Conservation (phyloP, 768 basidiomycete species). For the Kwoniella europaea region DNA sequence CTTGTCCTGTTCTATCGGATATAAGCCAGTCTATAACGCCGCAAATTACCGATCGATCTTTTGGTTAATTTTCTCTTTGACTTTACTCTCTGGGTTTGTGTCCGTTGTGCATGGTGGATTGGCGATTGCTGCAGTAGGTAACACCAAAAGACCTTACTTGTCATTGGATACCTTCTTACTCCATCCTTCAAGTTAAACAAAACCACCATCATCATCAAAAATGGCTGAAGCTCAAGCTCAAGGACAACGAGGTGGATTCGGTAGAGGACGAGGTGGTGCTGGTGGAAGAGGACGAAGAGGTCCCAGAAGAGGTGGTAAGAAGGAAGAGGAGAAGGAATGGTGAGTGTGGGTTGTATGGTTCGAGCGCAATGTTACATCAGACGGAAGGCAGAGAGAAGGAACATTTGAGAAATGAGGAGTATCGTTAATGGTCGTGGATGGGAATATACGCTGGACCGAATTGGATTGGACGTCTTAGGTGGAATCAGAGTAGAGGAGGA, state of each 20-base stretch:
- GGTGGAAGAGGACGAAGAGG: conserved; percentile 69
- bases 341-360: conserved; percentile 60
- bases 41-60: background rate
- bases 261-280: conserved; percentile 70
- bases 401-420: background rate
- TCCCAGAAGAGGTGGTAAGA: conserved; percentile 92
- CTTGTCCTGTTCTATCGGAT: background rate
- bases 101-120: background rate
- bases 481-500: no score
- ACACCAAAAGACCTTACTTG: background rate
- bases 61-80: background rate
- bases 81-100: background rate
- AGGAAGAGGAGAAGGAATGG: conserved; percentile 99
- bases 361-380: background rate
- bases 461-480: no score
- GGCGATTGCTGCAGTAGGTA: background rate
- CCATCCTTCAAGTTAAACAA: conserved; percentile 31
- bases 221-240: conserved; percentile 62
- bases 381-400: background rate
- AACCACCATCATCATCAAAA: conserved; percentile 25
- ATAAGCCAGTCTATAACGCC: conserved; percentile 10
- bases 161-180: background rate
- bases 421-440: no score
- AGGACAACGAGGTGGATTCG: conserved; percentile 76
- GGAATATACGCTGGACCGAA: no score